These are phyloP conservation scores for Talaromyces thailandensis DNA, from an alignment of 495 filamentous ascomycete species.

Conservation along the genomic window DNA sequence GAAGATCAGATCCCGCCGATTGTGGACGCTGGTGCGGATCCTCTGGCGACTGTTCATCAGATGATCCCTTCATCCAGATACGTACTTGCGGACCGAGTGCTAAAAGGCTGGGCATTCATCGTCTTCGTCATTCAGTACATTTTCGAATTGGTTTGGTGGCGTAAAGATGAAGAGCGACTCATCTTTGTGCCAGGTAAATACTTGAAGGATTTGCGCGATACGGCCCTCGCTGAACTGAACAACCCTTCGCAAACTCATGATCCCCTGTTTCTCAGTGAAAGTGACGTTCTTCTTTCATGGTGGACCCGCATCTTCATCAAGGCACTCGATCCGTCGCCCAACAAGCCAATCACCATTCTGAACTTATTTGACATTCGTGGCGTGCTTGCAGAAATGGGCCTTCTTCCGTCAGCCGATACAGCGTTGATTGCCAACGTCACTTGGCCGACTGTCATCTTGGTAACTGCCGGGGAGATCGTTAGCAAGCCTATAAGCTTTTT, in stretches of 20 bases:
- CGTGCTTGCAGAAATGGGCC: slow-evolving; percentile 8
- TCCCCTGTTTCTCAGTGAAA: slow-evolving; percentile 19
- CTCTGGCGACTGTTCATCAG: slow-evolving; percentile 4
- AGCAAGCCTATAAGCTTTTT: slow-evolving; percentile 31
- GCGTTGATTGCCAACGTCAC: slow-evolving; percentile 26
- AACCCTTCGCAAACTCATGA: neutral
- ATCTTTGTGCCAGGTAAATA: slow-evolving; percentile 15
- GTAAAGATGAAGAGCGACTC: slow-evolving; percentile 14
- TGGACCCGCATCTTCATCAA: slow-evolving; percentile 13
- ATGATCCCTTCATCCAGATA: slow-evolving; percentile 8
- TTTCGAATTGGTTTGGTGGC: slow-evolving; percentile 23
- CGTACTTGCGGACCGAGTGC: slow-evolving; percentile 10
- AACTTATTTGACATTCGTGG: slow-evolving; percentile 14
- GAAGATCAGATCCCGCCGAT: slow-evolving; percentile 13
- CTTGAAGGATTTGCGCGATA: neutral
- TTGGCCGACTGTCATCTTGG: slow-evolving; percentile 21
- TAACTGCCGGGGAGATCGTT: slow-evolving; percentile 21
- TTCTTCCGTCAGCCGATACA: slow-evolving; percentile 15
- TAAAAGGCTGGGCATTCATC: slow-evolving; percentile 18
- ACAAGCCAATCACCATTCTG: slow-evolving; percentile 13
- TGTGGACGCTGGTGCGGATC: slow-evolving; percentile 3
- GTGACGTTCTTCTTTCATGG: slow-evolving; percentile 20
- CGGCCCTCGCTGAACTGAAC: neutral
- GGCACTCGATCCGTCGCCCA: slow-evolving; percentile 9
- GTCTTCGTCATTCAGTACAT: slow-evolving; percentile 21